Evolutionary conservation across 139 green algal genomes (phyloP).

Genomic region (Picochlorum sp.): DNA sequence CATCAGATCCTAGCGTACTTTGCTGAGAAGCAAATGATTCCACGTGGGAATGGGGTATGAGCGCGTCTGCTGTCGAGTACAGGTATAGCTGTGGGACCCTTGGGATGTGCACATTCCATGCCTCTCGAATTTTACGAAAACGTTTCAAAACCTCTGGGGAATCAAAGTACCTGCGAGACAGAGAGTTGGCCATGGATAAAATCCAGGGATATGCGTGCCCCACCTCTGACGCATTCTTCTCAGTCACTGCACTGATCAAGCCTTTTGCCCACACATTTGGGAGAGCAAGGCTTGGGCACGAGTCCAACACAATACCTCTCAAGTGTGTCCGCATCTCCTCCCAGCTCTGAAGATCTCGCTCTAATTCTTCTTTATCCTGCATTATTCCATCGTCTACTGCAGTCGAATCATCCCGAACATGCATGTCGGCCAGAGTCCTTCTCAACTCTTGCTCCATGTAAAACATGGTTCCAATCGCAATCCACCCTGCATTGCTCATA

Average conservation of each 20-base stretch:
- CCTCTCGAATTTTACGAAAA: conserved; percentile 13
- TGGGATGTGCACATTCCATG: conserved; percentile 1
- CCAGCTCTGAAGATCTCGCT: not conserved
- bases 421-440: not conserved
- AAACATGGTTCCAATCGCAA: conserved; percentile 38
- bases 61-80: conserved; percentile 45
- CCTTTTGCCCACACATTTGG: conserved; percentile 24
- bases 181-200: not conserved
- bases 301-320: conserved; percentile 37
- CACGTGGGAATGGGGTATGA: conserved; percentile 41
- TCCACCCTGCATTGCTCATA: conserved; percentile 38
- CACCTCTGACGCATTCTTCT: conserved; percentile 16
- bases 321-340: conserved; percentile 1
- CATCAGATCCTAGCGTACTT: conserved; percentile 10
- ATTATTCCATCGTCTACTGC: not conserved
- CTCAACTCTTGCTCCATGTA: conserved; percentile 12
- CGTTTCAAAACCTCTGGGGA: conserved; percentile 8
- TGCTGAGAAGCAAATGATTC: conserved; percentile 46
- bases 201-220: conserved; percentile 12
- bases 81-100: conserved; percentile 53
- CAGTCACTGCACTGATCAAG: conserved; percentile 23
- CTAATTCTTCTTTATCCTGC: not conserved
- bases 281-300: conserved; percentile 22
- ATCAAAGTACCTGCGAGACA: conserved; percentile 13
- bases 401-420: not conserved